phyloP scores from a whole-genome alignment of 2,329 filamentous ascomycete species.

The Botryotinia globosa region DNA sequence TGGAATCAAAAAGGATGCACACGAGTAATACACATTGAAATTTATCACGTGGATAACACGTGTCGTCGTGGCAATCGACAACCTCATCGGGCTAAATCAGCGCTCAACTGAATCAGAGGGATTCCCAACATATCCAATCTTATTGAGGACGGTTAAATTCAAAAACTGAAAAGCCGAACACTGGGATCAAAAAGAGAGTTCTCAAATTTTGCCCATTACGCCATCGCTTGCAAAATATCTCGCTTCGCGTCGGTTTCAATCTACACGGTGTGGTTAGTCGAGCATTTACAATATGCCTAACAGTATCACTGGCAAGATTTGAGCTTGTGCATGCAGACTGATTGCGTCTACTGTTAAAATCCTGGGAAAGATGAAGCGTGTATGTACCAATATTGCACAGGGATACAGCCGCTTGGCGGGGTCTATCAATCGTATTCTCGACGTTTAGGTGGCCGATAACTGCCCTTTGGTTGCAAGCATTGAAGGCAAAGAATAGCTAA shows the following conservation, averaged over 20 bases:
- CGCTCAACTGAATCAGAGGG: too few species aligned
- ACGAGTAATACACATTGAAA: rapidly evolving
- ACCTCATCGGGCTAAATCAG: neutral
- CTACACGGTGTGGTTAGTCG: neutral
- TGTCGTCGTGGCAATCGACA: neutral
- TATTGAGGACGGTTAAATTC: neutral
- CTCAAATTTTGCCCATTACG: neutral
- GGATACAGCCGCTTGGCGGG: neutral
- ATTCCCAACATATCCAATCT: too few species aligned
- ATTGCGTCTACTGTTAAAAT: neutral
- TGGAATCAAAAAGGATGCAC: neutral
- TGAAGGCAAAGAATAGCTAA: neutral
- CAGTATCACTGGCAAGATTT: neutral
- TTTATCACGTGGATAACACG: neutral
- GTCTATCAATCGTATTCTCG: neutral
- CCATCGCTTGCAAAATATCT: neutral
- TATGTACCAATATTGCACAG: neutral
- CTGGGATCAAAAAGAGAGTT: neutral
- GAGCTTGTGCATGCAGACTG: neutral
- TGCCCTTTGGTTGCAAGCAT: neutral
- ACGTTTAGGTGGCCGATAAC: neutral
- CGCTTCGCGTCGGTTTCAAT: neutral
- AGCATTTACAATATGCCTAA: neutral
- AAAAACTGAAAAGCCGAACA: too few species aligned
- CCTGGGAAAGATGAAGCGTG: neutral